Percentiles rank a stretch among this genome's conserved stretches.
phyloP scores from a whole-genome alignment of 2,329 filamentous ascomycete species.

The Didymella glomerata region DNA sequence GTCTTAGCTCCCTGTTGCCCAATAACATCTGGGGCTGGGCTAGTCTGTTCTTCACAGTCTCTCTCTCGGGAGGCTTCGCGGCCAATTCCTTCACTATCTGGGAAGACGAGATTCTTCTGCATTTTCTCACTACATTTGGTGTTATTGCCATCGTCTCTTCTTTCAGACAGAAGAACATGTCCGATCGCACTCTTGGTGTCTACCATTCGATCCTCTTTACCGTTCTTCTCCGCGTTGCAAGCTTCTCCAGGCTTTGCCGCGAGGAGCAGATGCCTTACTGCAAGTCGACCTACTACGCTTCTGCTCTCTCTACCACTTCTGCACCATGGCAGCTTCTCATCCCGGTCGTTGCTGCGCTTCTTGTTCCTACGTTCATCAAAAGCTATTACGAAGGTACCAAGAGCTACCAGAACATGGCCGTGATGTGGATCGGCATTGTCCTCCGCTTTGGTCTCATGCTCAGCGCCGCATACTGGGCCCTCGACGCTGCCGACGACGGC shows the following conservation, averaged over 20 bases:
- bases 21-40: slow-evolving; percentile 89
- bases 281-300: slow-evolving; percentile 93
- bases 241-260: slow-evolving; percentile 89
- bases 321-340: slow-evolving; percentile 87
- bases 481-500: slow-evolving; percentile 88
- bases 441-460: slow-evolving; percentile 80
- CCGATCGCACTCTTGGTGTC: slow-evolving; percentile 77
- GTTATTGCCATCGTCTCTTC: slow-evolving; percentile 77
- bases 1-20: slow-evolving; percentile 67
- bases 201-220: slow-evolving; percentile 89
- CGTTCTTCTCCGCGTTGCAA: slow-evolving; percentile 78
- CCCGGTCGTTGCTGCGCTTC: slow-evolving; percentile 75
- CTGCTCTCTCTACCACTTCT: slow-evolving; percentile 88
- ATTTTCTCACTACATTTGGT: slow-evolving; percentile 90
- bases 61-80: slow-evolving; percentile 91
- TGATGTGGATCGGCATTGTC: slow-evolving; percentile 81
- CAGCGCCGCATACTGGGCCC: slow-evolving; percentile 82
- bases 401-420: slow-evolving; percentile 87
- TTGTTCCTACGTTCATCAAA: slow-evolving; percentile 78
- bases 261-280: slow-evolving; percentile 99
- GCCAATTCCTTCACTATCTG: slow-evolving; percentile 99
- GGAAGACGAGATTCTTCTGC: slow-evolving; percentile 94
- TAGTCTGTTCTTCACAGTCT: slow-evolving; percentile 79
- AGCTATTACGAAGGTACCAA: slow-evolving; percentile 82
- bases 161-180: slow-evolving; percentile 71